Evolutionary conservation across 768 basidiomycete genomes (phyloP), one percentile per base, ranked within the genome.

Genomic region (Gloeopeniophorella convolvens): DNA sequence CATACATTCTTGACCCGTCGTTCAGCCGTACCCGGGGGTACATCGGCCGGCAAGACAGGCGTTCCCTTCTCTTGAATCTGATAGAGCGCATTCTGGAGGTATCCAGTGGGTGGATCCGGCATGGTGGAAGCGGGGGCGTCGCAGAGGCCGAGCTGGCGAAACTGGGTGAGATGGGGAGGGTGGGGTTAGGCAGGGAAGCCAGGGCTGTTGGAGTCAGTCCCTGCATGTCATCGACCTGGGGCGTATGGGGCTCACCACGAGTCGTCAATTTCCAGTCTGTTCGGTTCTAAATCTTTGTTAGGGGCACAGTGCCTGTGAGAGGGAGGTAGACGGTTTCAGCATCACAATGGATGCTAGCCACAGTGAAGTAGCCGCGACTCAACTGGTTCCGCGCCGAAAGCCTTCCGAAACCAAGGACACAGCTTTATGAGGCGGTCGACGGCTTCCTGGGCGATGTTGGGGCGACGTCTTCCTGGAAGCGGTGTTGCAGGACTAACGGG

Each of bases 11-110:
- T 61, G 44, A 67, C 60, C 20, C 55, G 56, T 56, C 70, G 63
- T 58, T 68, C 69, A 48, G 50, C 45, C 37, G 62, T 59, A 54
- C 60, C 51, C 48, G 60, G 21, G 44, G 44, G 47, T 48, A 26
- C 60, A 44, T 42, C 63, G 51, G 30, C 63, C 59, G 41, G 59
- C 55, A 20, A 62, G 60, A 30, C 61, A 12, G 61, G 50, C 16
- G 63, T 63, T n/a, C 68, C 62, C 51, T 61, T 61, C 16, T 71
- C 70, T 40, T 60, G 59, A 20, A 62, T 62, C 45, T 63, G 61
- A 18, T 56, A 42, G 23, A 63, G 42, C 28, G 59, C 49, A 34
- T 57, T 63, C 32, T 62, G 56, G 37, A 55, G 57, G 48, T 56
- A 56, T n/a, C n/a, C n/a, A 20, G 41, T 37, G 36, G 20, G 32